phyloP scores from a whole-genome alignment of 306 rosid genomes.

The Cajanus cajan region DNA sequence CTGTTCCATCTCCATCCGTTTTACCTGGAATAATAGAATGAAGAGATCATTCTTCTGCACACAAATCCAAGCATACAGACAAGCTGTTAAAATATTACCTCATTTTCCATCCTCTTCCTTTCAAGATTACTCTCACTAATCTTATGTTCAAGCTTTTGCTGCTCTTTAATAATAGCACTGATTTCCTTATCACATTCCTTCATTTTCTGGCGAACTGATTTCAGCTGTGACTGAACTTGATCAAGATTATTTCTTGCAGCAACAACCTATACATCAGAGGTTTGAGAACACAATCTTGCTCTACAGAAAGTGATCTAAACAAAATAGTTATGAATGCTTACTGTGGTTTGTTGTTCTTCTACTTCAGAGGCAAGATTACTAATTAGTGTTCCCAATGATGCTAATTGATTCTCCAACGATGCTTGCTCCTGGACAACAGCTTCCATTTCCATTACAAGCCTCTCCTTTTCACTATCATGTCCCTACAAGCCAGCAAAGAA shows the following conservation, averaged over 20 bases:
- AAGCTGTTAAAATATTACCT: constrained; percentile 47
- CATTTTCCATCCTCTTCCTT: constrained; percentile 94
- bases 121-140: constrained; percentile 79
- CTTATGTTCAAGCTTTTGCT: constrained; percentile 66
- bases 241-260: constrained; percentile 65
- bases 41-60: constrained; percentile 27
- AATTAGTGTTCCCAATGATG: constrained; percentile 53
- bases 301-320: background rate
- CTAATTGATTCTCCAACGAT: constrained; percentile 69
- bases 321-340: constrained; percentile 35
- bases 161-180: constrained; percentile 66
- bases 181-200: constrained; percentile 85
- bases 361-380: constrained; percentile 60
- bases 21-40: constrained; percentile 56
- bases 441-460: constrained; percentile 91
- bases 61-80: background rate
- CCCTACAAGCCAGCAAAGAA: constrained; percentile 53
- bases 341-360: constrained; percentile 64
- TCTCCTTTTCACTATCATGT: constrained; percentile 94
- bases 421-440: constrained; percentile 73
- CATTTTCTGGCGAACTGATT: constrained; percentile 65
- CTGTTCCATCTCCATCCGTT: constrained; percentile 81
- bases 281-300: constrained; percentile 31
- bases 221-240: constrained; percentile 59
- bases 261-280: constrained; percentile 56